phyloP scores from a whole-genome alignment of 176 grass and related monocot species.

The Zizania latifolia region DNA sequence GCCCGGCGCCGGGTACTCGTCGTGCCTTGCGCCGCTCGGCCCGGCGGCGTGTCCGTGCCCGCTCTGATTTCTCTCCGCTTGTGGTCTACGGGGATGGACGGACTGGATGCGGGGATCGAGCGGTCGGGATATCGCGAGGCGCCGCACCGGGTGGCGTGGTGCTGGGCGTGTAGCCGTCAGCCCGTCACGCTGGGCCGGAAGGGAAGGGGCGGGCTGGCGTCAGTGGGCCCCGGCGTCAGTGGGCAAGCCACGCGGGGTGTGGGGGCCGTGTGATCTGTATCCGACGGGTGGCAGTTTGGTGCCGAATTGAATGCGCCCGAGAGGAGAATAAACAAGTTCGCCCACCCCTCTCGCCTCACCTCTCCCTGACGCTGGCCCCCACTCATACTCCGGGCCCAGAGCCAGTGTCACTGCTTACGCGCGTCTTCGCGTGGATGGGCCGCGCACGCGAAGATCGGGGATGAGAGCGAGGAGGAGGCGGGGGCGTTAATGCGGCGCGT shows the following conservation, averaged over 20 bases:
- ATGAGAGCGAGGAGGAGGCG: neutral
- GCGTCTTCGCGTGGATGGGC: neutral
- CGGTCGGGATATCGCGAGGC: neutral
- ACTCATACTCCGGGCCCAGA: too few species aligned
- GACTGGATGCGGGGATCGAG: neutral
- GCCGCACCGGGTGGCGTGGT: too few species aligned
- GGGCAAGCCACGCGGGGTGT: neutral
- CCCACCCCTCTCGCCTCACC: too few species aligned
- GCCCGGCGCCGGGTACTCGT: neutral
- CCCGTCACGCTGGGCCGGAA: neutral
- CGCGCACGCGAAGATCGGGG: neutral
- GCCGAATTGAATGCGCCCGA: conserved; percentile 2
- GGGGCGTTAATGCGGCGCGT: neutral
- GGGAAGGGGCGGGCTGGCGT: neutral
- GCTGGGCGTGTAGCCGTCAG: too few species aligned
- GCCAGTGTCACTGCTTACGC: too few species aligned
- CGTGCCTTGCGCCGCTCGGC: neutral
- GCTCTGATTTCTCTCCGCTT: too few species aligned
- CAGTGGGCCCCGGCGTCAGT: neutral
- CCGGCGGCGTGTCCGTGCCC: neutral
- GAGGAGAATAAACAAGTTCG: neutral
- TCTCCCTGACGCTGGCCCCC: neutral
- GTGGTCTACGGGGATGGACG: neutral
- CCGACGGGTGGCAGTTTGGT: conserved; percentile 17
- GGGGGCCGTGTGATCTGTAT: conserved; percentile 38